Evolutionary conservation across 2,329 filamentous ascomycete species (phyloP).

Genomic region (Gliomastix tumulicola): DNA sequence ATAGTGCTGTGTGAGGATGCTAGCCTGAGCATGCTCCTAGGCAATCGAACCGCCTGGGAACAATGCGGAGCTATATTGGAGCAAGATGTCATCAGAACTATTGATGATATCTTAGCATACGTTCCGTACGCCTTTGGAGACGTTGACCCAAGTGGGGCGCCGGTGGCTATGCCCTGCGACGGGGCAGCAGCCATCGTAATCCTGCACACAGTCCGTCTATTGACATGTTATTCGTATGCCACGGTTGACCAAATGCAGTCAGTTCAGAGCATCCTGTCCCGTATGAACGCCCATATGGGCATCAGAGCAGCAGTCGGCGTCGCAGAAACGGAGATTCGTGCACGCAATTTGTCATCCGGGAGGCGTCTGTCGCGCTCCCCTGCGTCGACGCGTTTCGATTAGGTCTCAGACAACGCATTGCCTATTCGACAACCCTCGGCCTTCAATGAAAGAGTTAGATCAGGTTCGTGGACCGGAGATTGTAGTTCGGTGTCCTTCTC

Average conservation of each 20-base stretch:
- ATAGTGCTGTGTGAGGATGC: constrained; percentile 3
- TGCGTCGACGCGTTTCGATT: too few species aligned
- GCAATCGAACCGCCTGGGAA: too few species aligned
- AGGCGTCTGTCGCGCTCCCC: too few species aligned
- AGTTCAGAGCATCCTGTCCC: constrained; percentile 12
- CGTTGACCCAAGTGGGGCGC: constrained; percentile 12
- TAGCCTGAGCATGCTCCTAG: too few species aligned
- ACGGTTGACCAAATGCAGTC: constrained; percentile 12
- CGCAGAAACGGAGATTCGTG: too few species aligned
- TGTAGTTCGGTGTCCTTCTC: too few species aligned
- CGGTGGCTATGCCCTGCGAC: constrained; percentile 14
- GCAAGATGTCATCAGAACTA: constrained; percentile 13
- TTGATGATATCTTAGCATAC: constrained; percentile 20
- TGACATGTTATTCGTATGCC: constrained; percentile 19
- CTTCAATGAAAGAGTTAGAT: too few species aligned
- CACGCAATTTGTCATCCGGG: too few species aligned
- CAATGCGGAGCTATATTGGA: constrained; percentile 10
- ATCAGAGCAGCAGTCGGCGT: constrained; percentile 17
- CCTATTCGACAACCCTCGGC: too few species aligned
- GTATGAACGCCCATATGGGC: constrained; percentile 18
- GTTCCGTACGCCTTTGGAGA: constrained; percentile 23
- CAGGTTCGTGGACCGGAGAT: too few species aligned
- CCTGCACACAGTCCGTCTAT: constrained; percentile 19
- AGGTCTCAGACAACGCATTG: too few species aligned
- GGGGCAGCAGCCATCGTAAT: constrained; percentile 21